Percentiles rank a stretch among this genome's conserved stretches.
These are phyloP conservation scores for Melocanna baccifera DNA, from an alignment of 176 grass and related monocot species.

Conservation along the genomic window DNA sequence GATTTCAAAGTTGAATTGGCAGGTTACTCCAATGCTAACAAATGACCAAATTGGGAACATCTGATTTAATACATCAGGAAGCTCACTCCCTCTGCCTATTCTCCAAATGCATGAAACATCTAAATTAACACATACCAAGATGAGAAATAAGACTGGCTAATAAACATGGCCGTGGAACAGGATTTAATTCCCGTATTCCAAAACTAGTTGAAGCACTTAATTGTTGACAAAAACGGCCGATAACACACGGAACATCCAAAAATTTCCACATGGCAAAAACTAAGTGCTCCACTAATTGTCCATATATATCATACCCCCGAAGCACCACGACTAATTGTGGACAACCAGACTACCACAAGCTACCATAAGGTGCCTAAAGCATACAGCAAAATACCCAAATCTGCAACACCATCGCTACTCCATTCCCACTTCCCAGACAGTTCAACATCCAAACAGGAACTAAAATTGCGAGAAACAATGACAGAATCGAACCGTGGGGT, in stretches of 20 bases:
- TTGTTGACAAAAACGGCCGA: neutral
- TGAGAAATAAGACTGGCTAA: neutral
- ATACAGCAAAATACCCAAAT: constrained; percentile 6
- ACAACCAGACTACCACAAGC: neutral
- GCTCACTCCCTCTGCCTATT: neutral
- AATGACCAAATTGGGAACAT: neutral
- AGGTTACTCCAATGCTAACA: neutral
- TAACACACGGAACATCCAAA: neutral
- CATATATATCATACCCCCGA: neutral
- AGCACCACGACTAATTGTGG: neutral
- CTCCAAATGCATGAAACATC: neutral
- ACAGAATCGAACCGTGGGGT: constrained; percentile 64
- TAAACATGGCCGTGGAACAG: neutral
- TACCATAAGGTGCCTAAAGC: neutral
- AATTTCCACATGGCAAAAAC: constrained; percentile 1
- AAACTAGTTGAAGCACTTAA: neutral
- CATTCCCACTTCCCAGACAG: neutral
- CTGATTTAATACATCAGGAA: neutral
- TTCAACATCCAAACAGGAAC: constrained; percentile 4
- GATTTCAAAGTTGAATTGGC: neutral
- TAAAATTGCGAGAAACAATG: neutral
- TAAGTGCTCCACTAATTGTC: neutral
- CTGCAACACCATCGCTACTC: neutral
- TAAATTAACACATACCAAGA: neutral
- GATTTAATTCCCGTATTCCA: neutral